These are phyloP conservation scores for Halophytophthora batemanensis DNA, from an alignment of 352 stramenopile genomes.

Conservation along the genomic window DNA sequence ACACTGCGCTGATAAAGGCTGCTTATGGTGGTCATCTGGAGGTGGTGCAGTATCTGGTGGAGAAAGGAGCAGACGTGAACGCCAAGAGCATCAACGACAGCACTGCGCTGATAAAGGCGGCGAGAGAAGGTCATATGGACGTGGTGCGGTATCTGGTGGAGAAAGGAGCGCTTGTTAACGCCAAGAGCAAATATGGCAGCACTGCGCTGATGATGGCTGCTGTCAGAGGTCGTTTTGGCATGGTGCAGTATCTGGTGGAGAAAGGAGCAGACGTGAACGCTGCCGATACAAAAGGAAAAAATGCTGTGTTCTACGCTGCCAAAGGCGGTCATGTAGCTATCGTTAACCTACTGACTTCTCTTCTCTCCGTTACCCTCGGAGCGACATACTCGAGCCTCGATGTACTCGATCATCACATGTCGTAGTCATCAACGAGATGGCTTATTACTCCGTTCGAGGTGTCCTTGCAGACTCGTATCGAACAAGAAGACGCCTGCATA, in stretches of 20 bases:
- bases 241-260: slow-evolving; percentile 1
- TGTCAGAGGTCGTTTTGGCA: too few species aligned
- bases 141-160: too few species aligned
- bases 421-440: not conserved
- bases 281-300: not conserved
- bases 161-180: too few species aligned
- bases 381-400: too few species aligned
- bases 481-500: not conserved
- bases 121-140: too few species aligned
- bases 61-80: slow-evolving; percentile 4
- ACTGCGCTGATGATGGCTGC: too few species aligned
- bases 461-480: not conserved
- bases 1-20: too few species aligned
- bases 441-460: slow-evolving; percentile 9
- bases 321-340: too few species aligned
- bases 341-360: too few species aligned
- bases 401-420: not conserved
- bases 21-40: too few species aligned
- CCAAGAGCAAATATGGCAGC: too few species aligned
- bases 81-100: slow-evolving; percentile 1
- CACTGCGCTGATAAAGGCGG: slow-evolving; percentile 6
- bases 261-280: slow-evolving; percentile 1
- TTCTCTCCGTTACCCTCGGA: not conserved
- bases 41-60: slow-evolving; percentile 5
- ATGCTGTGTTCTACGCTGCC: not conserved